Base-by-base conservation (phyloP, 2,329 filamentous ascomycete genomes). In the Cercospora brassicicola region DNA sequence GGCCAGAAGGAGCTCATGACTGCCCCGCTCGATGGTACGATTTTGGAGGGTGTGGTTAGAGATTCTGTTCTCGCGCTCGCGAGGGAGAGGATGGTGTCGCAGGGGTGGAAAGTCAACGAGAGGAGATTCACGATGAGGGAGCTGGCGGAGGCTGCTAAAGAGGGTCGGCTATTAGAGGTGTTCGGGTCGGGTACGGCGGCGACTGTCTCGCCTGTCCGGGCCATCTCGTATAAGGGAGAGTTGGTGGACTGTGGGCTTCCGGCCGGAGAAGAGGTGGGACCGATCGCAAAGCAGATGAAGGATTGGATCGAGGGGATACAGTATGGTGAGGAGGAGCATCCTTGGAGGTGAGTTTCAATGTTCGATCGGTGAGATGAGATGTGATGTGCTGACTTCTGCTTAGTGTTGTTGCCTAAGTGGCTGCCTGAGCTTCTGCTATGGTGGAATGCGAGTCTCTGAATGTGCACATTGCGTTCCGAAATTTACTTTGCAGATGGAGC, bases 261-360 rank as follows among this genome's bases (percentile, higher is more conserved):
- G 78, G 89, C 91, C 73, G 84, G 88, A 59, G 87, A 96, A 81
- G 94, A 99, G 84, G 93, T 93, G 10, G 95, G 95, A 53, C 90
- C 94, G 77, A 85, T 98, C 76, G 91, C 95, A 9, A 82, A 88
- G 75, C 88, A 87, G 81, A 94, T 99, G 90, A 96, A 97, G 88
- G 88, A 90, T 76, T 99, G 95, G 95, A 97, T 99, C 71, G 94
- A 96, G 84, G 90, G 84, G 30, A 94, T 96, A 74, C 94, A 98
- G 83, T 97, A 98, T 79, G 95, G 95, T 71, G 94, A 97, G 72
- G 91, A 94, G 81, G 88, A 92, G 79, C 93, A 97, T 79, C 86
- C 90, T 73, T 99, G 95, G 95, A 97, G 94, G 71, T 71, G 56
- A 69, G 71, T 69, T 53, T 15, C n/a, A 20, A 6, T 20, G 2